Evolutionary conservation across 768 basidiomycete genomes (phyloP).

Genomic region (Suillus luteus): DNA sequence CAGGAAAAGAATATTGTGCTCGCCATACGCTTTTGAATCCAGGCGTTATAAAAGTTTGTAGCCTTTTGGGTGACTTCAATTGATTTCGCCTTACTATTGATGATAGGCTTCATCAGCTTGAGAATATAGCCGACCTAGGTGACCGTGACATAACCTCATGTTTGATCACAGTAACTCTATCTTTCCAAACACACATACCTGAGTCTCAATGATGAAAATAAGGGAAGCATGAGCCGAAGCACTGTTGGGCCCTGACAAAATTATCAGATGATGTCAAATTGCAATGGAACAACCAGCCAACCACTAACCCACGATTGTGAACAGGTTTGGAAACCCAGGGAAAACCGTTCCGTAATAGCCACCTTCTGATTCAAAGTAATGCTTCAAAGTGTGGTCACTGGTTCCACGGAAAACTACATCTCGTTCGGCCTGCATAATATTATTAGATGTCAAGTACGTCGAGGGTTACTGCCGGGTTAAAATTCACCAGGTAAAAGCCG

Average conservation of each 20-base stretch:
- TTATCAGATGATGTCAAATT: neutral
- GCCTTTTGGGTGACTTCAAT: slow-evolving; percentile 50
- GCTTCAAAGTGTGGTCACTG: slow-evolving; percentile 41
- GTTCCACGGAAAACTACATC: slow-evolving; percentile 40
- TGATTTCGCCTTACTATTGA: slow-evolving; percentile 49
- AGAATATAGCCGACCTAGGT: slow-evolving; percentile 55
- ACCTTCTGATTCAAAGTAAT: slow-evolving; percentile 50
- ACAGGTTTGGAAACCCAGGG: slow-evolving; percentile 59
- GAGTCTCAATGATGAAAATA: slow-evolving; percentile 56
- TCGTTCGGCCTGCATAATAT: slow-evolving; percentile 14
- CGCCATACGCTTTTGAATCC: slow-evolving; percentile 49
- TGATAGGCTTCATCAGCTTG: slow-evolving; percentile 53
- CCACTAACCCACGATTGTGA: slow-evolving; percentile 47
- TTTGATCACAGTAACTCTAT: slow-evolving; percentile 9
- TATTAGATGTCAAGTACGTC: neutral
- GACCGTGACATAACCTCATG: slow-evolving; percentile 1
- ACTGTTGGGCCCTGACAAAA: slow-evolving; percentile 51
- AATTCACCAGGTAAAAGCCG: slow-evolving; percentile 50
- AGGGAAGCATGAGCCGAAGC: slow-evolving; percentile 60
- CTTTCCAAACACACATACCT: slow-evolving; percentile 38
- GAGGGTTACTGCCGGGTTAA: neutral
- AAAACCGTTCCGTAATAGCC: slow-evolving; percentile 56
- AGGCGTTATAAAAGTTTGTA: slow-evolving; percentile 51
- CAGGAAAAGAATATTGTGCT: slow-evolving; percentile 56
- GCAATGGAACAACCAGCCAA: neutral